These are phyloP conservation scores for Stentor coeruleus DNA, from an alignment of 73 alveolate genomes.

Conservation along the genomic window DNA sequence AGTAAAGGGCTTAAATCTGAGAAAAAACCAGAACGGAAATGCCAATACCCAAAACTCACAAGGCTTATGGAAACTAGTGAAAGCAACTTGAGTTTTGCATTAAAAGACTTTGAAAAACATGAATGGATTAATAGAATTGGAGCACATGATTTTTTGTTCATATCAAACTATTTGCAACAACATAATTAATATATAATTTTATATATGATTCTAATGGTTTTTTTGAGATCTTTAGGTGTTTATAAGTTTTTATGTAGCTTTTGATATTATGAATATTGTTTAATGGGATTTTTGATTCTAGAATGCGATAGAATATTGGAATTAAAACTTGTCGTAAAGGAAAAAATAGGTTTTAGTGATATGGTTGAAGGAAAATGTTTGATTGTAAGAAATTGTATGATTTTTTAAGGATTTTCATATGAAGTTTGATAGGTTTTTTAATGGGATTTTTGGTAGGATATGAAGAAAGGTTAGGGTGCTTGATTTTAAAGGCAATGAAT, in stretches of 20 bases:
- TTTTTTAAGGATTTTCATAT: too few species aligned
- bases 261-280: too few species aligned
- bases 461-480: too few species aligned
- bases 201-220: conserved; percentile 74
- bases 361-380: too few species aligned
- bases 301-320: background rate
- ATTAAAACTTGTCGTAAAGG: too few species aligned
- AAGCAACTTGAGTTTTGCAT: background rate
- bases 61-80: background rate
- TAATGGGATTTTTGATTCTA: background rate
- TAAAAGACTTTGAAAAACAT: background rate
- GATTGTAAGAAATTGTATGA: too few species aligned
- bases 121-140: too few species aligned
- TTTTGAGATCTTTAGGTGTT: conserved; percentile 94
- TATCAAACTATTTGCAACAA: conserved; percentile 69
- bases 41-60: background rate
- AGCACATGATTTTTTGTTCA: conserved; percentile 15
- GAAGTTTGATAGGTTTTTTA: too few species aligned
- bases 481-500: too few species aligned
- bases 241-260: conserved; percentile 90
- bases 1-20: background rate
- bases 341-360: too few species aligned
- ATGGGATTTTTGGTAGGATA: too few species aligned
- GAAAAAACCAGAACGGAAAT: background rate
- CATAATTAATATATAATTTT: conserved; percentile 84